phyloP scores from a whole-genome alignment of 495 filamentous ascomycete species.

The Penicillium steckii region DNA sequence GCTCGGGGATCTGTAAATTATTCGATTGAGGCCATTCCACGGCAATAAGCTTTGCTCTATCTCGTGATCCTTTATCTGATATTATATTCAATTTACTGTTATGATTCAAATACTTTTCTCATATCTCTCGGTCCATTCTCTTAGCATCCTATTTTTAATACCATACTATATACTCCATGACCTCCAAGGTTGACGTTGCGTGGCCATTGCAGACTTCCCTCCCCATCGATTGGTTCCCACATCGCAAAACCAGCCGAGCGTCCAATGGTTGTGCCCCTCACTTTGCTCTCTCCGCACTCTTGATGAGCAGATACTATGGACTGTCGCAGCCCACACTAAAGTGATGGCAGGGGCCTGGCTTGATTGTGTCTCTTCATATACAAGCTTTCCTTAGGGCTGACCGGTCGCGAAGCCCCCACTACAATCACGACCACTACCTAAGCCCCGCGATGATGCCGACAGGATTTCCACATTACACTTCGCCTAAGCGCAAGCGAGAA shows the following conservation, averaged over 20 bases:
- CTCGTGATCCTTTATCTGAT: slow-evolving; percentile 7
- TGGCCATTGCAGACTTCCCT: background rate
- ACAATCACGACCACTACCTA: slow-evolving; percentile 17
- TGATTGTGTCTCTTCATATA: slow-evolving; percentile 4
- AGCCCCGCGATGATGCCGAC: slow-evolving; percentile 38
- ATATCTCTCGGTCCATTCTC: background rate
- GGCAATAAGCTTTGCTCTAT: slow-evolving; percentile 27
- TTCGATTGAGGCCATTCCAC: slow-evolving; percentile 26
- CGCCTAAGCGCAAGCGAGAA: slow-evolving; percentile 44
- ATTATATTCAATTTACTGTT: background rate
- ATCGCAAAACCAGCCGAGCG: slow-evolving; percentile 7
- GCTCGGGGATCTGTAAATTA: slow-evolving; percentile 50
- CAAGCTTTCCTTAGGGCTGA: slow-evolving; percentile 10
- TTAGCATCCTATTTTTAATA: background rate
- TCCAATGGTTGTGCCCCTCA: slow-evolving; percentile 23
- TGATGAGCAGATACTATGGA: slow-evolving; percentile 7
- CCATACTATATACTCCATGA: no score
- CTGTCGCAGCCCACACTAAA: slow-evolving; percentile 9
- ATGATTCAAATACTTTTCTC: background rate
- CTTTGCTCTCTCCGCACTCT: slow-evolving; percentile 20
- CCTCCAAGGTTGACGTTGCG: background rate
- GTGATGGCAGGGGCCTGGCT: slow-evolving; percentile 6
- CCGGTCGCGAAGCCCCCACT: slow-evolving; percentile 25
- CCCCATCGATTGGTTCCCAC: slow-evolving; percentile 13
- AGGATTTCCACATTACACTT: slow-evolving; percentile 24